Conservation (phyloP, 176 grass and related monocot species). For the Eremochloa ophiuroides region DNA sequence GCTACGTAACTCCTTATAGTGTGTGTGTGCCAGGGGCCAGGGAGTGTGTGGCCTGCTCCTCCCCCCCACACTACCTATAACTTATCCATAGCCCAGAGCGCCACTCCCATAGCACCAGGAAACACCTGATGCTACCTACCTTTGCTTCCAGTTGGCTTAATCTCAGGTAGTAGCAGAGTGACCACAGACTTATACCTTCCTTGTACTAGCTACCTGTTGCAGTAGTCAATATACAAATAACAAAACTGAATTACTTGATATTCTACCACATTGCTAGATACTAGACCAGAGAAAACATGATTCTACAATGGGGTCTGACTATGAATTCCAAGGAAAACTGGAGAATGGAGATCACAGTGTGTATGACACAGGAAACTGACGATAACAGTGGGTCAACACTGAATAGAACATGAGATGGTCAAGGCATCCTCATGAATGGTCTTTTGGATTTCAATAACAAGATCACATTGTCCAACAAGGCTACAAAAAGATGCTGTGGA, state of each 20-base stretch:
- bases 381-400: background rate
- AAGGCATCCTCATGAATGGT: background rate
- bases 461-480: background rate
- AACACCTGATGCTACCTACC: background rate
- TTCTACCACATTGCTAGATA: background rate
- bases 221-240: background rate
- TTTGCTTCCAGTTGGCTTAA: background rate
- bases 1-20: background rate
- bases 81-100: background rate
- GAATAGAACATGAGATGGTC: background rate
- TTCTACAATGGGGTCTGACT: background rate
- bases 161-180: background rate
- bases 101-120: background rate
- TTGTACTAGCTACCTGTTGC: background rate
- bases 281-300: background rate
- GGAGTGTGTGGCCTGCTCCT: background rate
- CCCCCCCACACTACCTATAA: background rate
- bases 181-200: background rate
- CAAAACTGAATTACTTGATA: background rate
- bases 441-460: background rate
- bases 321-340: background rate
- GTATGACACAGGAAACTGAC: background rate
- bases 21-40: background rate
- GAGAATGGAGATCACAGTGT: background rate
- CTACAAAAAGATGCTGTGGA: background rate